These are phyloP conservation scores for Setomelanomma holmii DNA, from an alignment of 2,329 filamentous ascomycete species.

Conservation along the genomic window DNA sequence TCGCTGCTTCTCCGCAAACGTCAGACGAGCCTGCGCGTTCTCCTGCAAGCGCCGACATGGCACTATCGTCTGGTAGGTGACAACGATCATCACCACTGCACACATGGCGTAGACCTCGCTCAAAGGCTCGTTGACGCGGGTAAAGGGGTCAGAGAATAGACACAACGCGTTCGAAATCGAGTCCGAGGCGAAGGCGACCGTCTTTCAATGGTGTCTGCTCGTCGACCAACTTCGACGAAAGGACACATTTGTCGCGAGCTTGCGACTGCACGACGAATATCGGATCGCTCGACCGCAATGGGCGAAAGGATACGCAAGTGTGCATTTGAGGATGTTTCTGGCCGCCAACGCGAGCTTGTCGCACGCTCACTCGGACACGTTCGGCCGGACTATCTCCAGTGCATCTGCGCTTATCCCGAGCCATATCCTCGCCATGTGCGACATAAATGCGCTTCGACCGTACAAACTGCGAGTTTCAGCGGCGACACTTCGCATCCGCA, in stretches of 20 bases:
- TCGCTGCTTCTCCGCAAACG: no score
- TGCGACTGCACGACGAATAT: slow-evolving; percentile 8
- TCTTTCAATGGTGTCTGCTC: no score
- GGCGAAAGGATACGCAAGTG: slow-evolving; percentile 24
- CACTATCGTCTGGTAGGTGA: no score
- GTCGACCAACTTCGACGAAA: no score
- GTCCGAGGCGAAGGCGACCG: no score
- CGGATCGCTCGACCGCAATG: slow-evolving; percentile 23
- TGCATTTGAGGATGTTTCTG: background rate
- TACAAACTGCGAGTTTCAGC: slow-evolving; percentile 23
- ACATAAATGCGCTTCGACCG: slow-evolving; percentile 22
- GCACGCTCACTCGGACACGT: slow-evolving; percentile 15
- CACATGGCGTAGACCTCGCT: no score
- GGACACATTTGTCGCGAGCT: slow-evolving; percentile 13
- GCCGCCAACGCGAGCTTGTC: slow-evolving; percentile 16
- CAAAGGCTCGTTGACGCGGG: no score
- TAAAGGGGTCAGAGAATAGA: no score
- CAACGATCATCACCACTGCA: no score
- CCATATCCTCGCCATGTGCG: slow-evolving; percentile 17
- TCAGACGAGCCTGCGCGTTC: no score
- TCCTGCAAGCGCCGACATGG: no score
- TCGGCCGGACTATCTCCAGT: slow-evolving; percentile 23
- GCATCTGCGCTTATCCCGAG: slow-evolving; percentile 14
- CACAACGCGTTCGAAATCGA: no score
- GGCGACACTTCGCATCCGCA: slow-evolving; percentile 42